phyloP scores from a whole-genome alignment of 805 yeast species.

The Barnettozyma vustinii region DNA sequence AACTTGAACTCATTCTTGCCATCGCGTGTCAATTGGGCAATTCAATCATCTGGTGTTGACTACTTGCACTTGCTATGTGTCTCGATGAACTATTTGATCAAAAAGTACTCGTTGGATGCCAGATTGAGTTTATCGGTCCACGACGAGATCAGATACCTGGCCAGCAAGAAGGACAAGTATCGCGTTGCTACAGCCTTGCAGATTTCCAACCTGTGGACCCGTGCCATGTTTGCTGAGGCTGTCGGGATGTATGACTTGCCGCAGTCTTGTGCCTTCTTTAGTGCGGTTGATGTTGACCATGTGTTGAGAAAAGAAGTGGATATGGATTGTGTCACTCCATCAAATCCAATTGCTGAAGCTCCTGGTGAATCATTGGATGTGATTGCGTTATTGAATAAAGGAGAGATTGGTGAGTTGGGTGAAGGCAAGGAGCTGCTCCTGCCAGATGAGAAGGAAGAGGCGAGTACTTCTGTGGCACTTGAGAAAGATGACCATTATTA shows the following conservation, averaged over 20 bases:
- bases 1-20: conserved; percentile 68
- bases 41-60: conserved; percentile 97
- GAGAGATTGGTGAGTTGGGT: conserved; percentile 24
- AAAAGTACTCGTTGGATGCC: conserved; percentile 62
- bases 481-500: neutral
- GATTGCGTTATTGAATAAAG: conserved; percentile 38
- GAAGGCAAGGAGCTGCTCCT: conserved; percentile 18
- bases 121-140: conserved; percentile 85
- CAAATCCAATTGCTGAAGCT: conserved; percentile 62
- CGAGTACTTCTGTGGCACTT: neutral
- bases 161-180: conserved; percentile 66
- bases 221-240: conserved; percentile 92
- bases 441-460: conserved; percentile 7
- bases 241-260: conserved; percentile 87
- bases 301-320: conserved; percentile 91
- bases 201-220: conserved; percentile 88
- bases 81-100: conserved; percentile 78
- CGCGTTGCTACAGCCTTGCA: conserved; percentile 80
- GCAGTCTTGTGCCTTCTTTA: conserved; percentile 91
- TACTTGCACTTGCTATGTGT: conserved; percentile 80
- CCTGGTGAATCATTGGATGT: conserved; percentile 80
- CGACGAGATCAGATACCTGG: conserved; percentile 86
- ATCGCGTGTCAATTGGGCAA: conserved; percentile 94
- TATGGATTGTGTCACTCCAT: conserved; percentile 86
- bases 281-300: conserved; percentile 86